Evolutionary conservation across 768 basidiomycete genomes (phyloP).

Genomic region (Macrolepiota dolichaula): DNA sequence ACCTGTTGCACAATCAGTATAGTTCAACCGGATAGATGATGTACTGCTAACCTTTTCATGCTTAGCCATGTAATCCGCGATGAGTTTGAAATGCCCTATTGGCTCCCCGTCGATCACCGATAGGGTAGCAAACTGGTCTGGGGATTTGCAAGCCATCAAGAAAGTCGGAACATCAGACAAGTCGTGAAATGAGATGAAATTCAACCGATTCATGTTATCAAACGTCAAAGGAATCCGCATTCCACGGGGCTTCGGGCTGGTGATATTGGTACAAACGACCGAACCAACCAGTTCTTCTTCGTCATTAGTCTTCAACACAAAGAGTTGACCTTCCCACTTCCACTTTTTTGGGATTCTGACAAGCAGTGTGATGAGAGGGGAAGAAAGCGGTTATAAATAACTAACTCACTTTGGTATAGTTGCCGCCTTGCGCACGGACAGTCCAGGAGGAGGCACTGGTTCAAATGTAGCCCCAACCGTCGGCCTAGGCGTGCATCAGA

Average conservation of each 20-base stretch:
- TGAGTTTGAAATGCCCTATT: conserved; percentile 4
- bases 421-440: not conserved
- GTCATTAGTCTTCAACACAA: conserved; percentile 32
- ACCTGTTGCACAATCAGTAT: conserved; percentile 32
- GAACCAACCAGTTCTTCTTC: conserved; percentile 41
- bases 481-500: not conserved
- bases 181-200: conserved; percentile 40
- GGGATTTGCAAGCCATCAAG: conserved; percentile 43
- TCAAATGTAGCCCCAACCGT: conserved; percentile 3
- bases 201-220: conserved; percentile 5
- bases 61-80: conserved; percentile 36
- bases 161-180: conserved; percentile 43
- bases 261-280: conserved; percentile 9
- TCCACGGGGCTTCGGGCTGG: conserved; percentile 3
- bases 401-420: conserved; percentile 3
- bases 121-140: conserved; percentile 53
- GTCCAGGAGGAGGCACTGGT: conserved; percentile 4
- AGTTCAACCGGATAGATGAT: not conserved
- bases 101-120: conserved; percentile 10
- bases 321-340: conserved; percentile 62
- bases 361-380: not conserved
- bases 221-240: conserved; percentile 11
- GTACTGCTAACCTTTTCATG: conserved; percentile 39
- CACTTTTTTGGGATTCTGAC: conserved; percentile 56
- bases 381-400: not conserved